These are phyloP conservation scores for Typha latifolia DNA, from an alignment of 176 grass and related monocot genomes.

Conservation along the genomic window DNA sequence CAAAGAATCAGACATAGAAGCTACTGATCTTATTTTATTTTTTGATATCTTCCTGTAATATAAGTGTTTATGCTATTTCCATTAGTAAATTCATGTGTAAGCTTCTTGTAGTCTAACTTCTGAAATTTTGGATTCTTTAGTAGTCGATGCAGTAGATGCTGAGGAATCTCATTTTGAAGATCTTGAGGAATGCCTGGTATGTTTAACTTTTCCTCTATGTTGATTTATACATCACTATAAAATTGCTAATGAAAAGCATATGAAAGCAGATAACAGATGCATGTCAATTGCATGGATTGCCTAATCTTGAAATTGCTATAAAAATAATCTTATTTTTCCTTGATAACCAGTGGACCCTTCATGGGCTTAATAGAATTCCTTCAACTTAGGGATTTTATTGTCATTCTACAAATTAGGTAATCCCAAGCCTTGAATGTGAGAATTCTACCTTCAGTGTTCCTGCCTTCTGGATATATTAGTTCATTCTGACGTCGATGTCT, in stretches of 20 bases:
- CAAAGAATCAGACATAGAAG: not conserved
- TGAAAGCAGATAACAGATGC: no score
- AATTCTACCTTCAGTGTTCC: no score
- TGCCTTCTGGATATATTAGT: no score
- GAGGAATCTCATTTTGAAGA: conserved; percentile 50
- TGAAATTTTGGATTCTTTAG: conserved; percentile 19
- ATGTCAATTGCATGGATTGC: no score
- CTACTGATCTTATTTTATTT: not conserved
- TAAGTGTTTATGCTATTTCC: not conserved
- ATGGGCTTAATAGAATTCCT: no score
- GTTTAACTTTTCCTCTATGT: conserved; percentile 7
- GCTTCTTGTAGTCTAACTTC: conserved; percentile 16
- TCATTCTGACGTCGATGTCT: no score
- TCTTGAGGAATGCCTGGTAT: conserved; percentile 83
- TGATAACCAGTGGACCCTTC: no score
- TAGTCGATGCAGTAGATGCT: conserved; percentile 5
- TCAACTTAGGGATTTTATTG: no score
- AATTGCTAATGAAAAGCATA: not conserved
- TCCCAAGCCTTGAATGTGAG: no score
- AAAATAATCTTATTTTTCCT: no score
- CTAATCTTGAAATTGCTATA: no score
- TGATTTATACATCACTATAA: not conserved
- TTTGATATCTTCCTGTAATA: not conserved
- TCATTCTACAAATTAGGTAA: no score
- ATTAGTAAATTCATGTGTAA: not conserved